phyloP scores from a whole-genome alignment of 306 rosid species.

The Ziziphus jujuba region DNA sequence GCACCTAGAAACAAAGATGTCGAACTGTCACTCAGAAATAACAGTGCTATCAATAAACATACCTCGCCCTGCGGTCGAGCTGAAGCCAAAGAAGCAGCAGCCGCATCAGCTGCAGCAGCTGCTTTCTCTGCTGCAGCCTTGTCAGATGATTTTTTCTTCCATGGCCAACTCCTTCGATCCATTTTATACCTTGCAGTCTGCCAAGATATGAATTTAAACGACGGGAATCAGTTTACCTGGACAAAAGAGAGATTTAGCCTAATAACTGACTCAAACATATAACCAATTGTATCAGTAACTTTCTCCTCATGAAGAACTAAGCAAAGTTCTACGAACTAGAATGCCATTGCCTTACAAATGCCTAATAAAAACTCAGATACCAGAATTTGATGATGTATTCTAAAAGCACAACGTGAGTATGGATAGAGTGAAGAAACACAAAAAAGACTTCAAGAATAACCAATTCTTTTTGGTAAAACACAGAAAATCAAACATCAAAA shows the following conservation, averaged over 20 bases:
- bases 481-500: too few species aligned
- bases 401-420: too few species aligned
- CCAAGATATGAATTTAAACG: conserved; percentile 4
- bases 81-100: conserved; percentile 37
- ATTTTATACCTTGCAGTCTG: conserved; percentile 43
- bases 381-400: too few species aligned
- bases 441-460: too few species aligned
- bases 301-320: not conserved
- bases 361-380: too few species aligned
- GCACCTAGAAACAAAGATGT: too few species aligned
- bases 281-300: not conserved
- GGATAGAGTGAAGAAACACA: too few species aligned
- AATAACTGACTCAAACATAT: not conserved
- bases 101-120: conserved; percentile 46
- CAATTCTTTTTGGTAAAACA: too few species aligned
- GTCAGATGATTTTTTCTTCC: conserved; percentile 97
- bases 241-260: not conserved
- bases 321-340: not conserved
- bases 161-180: conserved; percentile 97
- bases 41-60: conserved; percentile 15
- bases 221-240: conserved; percentile 11
- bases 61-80: conserved; percentile 58
- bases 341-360: not conserved
- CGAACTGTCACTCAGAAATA: not conserved
- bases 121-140: conserved; percentile 71